phyloP scores from a whole-genome alignment of 768 basidiomycete species.

The Suillus discolor region DNA sequence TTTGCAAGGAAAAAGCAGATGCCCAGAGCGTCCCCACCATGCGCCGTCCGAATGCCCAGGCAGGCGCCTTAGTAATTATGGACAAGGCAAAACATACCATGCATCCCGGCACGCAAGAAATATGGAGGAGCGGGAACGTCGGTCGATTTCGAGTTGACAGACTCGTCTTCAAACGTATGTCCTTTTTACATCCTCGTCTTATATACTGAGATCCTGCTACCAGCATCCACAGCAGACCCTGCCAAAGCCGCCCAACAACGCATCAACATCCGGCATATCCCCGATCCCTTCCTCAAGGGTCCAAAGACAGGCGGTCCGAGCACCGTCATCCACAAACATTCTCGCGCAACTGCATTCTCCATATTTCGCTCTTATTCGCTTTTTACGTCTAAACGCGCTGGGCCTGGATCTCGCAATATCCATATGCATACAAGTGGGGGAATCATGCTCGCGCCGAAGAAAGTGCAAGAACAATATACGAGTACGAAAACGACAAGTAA shows the following conservation, averaged over 20 bases:
- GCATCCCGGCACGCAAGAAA: conserved; percentile 46
- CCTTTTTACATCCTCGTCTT: conserved; percentile 13
- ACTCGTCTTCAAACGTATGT: conserved; percentile 38
- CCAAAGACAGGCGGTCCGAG: conserved; percentile 56
- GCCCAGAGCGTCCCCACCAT: conserved; percentile 16
- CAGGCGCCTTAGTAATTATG: conserved; percentile 14
- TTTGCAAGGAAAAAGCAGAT: conserved; percentile 55
- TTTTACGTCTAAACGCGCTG: conserved; percentile 20
- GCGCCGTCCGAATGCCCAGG: conserved; percentile 22
- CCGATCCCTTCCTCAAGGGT: conserved; percentile 47
- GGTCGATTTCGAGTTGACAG: conserved; percentile 66
- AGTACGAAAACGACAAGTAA: conserved; percentile 73
- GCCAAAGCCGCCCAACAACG: conserved; percentile 69
- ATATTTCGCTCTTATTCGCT: conserved; percentile 63
- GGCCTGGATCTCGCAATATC: conserved; percentile 17
- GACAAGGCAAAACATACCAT: conserved; percentile 23
- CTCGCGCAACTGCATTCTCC: conserved; percentile 77
- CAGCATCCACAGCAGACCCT: conserved; percentile 46
- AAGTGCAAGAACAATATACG: conserved; percentile 79
- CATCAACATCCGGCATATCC: conserved; percentile 59
- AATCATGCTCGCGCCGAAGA: conserved; percentile 70
- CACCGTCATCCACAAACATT: conserved; percentile 80
- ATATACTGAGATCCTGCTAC: conserved; percentile 8
- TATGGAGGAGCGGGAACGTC: conserved; percentile 65
- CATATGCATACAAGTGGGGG: conserved; percentile 33